A percentile compares a stretch with the other conserved stretches of the same genome.
Conservation (phyloP, 257 asterid species). For the Solanum chiquidenum region DNA sequence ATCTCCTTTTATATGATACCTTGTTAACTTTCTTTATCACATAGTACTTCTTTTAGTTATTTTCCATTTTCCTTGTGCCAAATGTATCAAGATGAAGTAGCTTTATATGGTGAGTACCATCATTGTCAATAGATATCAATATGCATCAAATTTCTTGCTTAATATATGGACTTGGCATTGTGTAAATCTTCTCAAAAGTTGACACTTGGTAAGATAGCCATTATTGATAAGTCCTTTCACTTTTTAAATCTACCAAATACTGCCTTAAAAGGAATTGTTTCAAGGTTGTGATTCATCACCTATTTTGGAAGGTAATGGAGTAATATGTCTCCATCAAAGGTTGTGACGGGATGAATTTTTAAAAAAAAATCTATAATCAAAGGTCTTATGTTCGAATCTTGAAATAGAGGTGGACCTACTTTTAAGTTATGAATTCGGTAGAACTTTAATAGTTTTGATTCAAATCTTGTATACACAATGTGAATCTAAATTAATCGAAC, state of each 20-base stretch:
- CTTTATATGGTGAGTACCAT: background rate
- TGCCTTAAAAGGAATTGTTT: background rate
- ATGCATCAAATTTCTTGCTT: background rate
- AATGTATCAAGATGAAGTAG: background rate
- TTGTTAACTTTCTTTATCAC: background rate
- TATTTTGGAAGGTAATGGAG: background rate
- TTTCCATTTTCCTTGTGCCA: background rate
- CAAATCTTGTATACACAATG: background rate
- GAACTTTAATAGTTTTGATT: background rate
- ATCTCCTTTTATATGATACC: background rate
- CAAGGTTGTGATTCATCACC: background rate
- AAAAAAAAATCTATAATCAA: background rate
- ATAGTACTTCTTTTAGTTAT: background rate
- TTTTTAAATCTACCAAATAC: background rate
- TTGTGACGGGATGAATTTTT: background rate
- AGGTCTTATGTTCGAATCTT: background rate
- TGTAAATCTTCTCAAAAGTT: background rate
- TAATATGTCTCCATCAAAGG: background rate
- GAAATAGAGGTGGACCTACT: background rate
- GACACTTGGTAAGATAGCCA: background rate
- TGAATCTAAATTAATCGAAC: background rate
- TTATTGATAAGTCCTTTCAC: background rate
- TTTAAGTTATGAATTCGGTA: background rate
- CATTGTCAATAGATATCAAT: background rate
- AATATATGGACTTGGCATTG: background rate